These are phyloP conservation scores for Phytopythium litorale DNA, from an alignment of 352 stramenopile genomes.

Conservation along the genomic window DNA sequence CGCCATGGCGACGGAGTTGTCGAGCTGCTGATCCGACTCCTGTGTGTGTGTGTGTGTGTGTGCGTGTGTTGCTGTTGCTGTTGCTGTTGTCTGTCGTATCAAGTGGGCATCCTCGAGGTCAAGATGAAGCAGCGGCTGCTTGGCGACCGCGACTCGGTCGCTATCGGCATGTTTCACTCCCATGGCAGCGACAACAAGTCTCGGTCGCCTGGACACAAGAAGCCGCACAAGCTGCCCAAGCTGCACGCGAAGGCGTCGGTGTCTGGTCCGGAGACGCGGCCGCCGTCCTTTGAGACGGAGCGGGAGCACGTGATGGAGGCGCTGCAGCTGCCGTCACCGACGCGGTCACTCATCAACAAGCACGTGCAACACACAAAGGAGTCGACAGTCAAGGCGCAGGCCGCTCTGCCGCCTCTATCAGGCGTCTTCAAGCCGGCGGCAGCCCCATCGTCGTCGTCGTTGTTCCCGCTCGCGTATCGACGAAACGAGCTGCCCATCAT, in stretches of 20 bases:
- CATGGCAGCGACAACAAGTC: neutral
- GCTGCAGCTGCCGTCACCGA: slow-evolving; percentile 50
- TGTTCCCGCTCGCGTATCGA: slow-evolving; percentile 57
- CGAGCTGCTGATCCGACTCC: neutral
- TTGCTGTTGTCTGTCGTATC: neutral
- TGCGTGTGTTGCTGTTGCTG: too few species aligned
- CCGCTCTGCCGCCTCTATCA: slow-evolving; percentile 42
- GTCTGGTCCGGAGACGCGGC: slow-evolving; percentile 13
- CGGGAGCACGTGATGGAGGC: slow-evolving; percentile 48
- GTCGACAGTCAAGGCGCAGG: slow-evolving; percentile 17
- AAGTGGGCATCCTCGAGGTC: slow-evolving; percentile 57
- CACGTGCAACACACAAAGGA: slow-evolving; percentile 53
- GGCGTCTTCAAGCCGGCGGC: slow-evolving; percentile 49
- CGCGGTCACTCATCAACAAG: slow-evolving; percentile 47
- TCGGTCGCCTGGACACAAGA: slow-evolving; percentile 28
- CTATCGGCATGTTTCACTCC: slow-evolving; percentile 35
- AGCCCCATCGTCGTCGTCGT: slow-evolving; percentile 30
- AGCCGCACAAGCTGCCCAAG: slow-evolving; percentile 42
- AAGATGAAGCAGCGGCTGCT: slow-evolving; percentile 68
- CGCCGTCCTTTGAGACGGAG: slow-evolving; percentile 41
- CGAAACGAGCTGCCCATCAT: slow-evolving; percentile 69
- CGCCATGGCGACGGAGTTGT: neutral
- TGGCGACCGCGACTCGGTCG: slow-evolving; percentile 38
- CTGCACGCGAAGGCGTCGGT: slow-evolving; percentile 17
- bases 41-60: too few species aligned